Percentiles rank a stretch among this genome's conserved stretches.
Evolutionary conservation across 116 monocot species (phyloP).

Genomic region (Trichopus zeylanicus): DNA sequence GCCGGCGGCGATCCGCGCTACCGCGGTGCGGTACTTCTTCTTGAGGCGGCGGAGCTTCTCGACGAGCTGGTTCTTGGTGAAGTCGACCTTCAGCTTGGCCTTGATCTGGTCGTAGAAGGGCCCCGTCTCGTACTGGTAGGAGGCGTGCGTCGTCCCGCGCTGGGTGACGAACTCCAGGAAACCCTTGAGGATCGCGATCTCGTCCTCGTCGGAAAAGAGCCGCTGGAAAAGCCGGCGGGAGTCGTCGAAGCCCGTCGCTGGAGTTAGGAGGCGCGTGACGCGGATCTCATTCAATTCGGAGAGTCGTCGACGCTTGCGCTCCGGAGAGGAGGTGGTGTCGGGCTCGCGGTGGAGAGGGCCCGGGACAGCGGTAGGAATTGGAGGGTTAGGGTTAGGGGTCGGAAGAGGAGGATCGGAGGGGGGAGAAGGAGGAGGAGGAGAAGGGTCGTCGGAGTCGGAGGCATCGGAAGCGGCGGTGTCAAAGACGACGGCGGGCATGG

Average conservation of each 20-base stretch:
- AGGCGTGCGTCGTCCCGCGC: conserved; percentile 49
- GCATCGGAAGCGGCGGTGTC: conserved; percentile 8
- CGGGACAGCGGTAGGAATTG: neutral
- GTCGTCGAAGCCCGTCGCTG: conserved; percentile 11
- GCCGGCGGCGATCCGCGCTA: conserved; percentile 1
- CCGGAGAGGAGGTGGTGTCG: neutral
- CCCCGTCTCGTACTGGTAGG: conserved; percentile 66
- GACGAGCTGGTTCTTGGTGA: conserved; percentile 83
- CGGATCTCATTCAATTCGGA: neutral
- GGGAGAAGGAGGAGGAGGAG: neutral
- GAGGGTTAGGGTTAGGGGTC: neutral
- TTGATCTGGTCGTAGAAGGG: conserved; percentile 92
- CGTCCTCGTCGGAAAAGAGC: conserved; percentile 78
- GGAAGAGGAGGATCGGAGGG: neutral
- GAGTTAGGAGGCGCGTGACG: neutral
- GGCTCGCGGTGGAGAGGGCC: neutral
- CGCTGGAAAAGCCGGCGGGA: conserved; percentile 57
- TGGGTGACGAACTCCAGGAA: conserved; percentile 53
- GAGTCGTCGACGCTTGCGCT: neutral
- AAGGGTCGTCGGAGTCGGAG: conserved; percentile 4
- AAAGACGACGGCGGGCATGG: neutral
- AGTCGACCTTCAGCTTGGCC: conserved; percentile 45
- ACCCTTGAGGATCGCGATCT: conserved; percentile 62
- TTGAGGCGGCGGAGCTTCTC: conserved; percentile 95
- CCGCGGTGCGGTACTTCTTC: conserved; percentile 69